phyloP scores from a whole-genome alignment of 1,284 basidiomycete genomes.

The Exsudoporus floridanus region DNA sequence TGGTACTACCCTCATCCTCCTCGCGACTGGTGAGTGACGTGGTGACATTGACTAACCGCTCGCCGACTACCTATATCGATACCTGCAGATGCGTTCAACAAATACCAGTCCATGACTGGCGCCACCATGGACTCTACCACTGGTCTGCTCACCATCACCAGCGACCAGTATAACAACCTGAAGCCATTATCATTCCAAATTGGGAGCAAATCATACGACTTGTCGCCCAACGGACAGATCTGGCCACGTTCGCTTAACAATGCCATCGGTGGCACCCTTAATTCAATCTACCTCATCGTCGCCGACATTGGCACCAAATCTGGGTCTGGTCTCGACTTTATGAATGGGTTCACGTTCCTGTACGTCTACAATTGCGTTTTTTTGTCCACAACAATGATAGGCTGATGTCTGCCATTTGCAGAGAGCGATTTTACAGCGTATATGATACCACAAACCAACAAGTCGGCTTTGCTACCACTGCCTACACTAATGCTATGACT shows the following conservation, averaged over 20 bases:
- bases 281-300: constrained; percentile 47
- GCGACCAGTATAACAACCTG: constrained; percentile 28
- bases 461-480: constrained; percentile 48
- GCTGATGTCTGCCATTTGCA: constrained; percentile 12
- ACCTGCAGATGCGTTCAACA: constrained; percentile 47
- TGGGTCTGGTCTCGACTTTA: constrained; percentile 45
- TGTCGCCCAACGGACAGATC: constrained; percentile 51
- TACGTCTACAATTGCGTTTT: constrained; percentile 7
- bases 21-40: constrained; percentile 37
- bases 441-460: constrained; percentile 46
- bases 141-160: constrained; percentile 43
- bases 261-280: constrained; percentile 40
- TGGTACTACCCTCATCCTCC: constrained; percentile 50
- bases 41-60: background rate
- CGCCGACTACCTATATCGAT: background rate
- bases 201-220: constrained; percentile 38
- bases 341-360: constrained; percentile 17
- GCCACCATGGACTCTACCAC: constrained; percentile 45
- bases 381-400: background rate
- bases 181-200: constrained; percentile 27
- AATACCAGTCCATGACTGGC: constrained; percentile 52
- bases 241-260: constrained; percentile 51
- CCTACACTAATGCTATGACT: constrained; percentile 40
- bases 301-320: constrained; percentile 35
- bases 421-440: constrained; percentile 50